These are phyloP conservation scores for Dipodascopsis tothii DNA, from an alignment of 805 yeast species.

Conservation along the genomic window DNA sequence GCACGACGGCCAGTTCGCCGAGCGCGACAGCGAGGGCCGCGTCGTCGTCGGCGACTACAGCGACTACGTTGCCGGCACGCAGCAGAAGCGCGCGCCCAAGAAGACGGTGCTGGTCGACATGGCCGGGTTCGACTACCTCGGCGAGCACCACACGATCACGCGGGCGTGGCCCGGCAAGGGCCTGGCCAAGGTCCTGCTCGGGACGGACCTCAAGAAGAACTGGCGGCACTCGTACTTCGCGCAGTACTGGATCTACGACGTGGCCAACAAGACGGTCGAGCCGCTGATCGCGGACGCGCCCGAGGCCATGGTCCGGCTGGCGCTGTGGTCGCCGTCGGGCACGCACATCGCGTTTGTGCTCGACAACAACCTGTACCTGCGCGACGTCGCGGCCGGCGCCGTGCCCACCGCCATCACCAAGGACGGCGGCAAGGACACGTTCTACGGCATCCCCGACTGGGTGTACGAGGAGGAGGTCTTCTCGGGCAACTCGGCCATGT, in stretches of 20 bases:
- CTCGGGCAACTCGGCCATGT: slow-evolving; percentile 58
- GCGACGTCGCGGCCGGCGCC: slow-evolving; percentile 35
- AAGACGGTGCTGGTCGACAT: slow-evolving; percentile 14
- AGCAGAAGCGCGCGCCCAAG: background rate
- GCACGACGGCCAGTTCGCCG: slow-evolving; percentile 21
- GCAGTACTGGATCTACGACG: slow-evolving; percentile 54
- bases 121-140: slow-evolving; percentile 7
- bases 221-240: slow-evolving; percentile 68
- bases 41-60: slow-evolving; percentile 19
- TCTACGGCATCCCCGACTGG: slow-evolving; percentile 92
- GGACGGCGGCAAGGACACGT: slow-evolving; percentile 60
- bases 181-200: slow-evolving; percentile 42
- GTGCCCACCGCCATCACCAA: slow-evolving; percentile 46
- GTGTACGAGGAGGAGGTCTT: slow-evolving; percentile 88
- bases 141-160: slow-evolving; percentile 5
- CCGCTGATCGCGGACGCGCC: slow-evolving; percentile 28
- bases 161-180: slow-evolving; percentile 19
- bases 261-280: slow-evolving; percentile 32
- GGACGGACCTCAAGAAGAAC: slow-evolving; percentile 43
- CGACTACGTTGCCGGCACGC: background rate
- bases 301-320: slow-evolving; percentile 40
- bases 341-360: slow-evolving; percentile 55
- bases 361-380: slow-evolving; percentile 61
- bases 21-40: slow-evolving; percentile 10
- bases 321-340: slow-evolving; percentile 72